A percentile compares a stretch with the other conserved stretches of the same genome.
Evolutionary conservation across 441 rosid genomes (phyloP).

Genomic region (Pelargonium fulgidum): DNA sequence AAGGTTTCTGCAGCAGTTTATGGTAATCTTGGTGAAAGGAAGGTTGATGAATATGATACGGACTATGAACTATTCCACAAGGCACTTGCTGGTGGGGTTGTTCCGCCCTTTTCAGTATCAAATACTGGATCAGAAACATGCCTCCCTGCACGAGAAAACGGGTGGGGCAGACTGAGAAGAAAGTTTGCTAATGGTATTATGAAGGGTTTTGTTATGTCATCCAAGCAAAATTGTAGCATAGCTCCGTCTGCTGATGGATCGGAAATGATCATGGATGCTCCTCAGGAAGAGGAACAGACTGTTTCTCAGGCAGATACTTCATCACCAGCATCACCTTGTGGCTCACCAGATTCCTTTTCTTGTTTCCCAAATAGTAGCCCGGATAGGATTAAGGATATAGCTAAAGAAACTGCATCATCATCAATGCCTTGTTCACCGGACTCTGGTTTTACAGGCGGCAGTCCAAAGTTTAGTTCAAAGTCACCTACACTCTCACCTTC

Average conservation of each 20-base stretch:
- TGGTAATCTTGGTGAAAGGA: constrained; percentile 30
- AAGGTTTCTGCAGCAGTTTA: constrained; percentile 11
- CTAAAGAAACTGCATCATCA: neutral
- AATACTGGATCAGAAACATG: constrained; percentile 47
- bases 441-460: constrained; percentile 25
- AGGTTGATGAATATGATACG: constrained; percentile 45
- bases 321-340: constrained; percentile 29
- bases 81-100: constrained; percentile 64
- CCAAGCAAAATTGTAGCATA: constrained; percentile 25
- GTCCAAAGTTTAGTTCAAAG: constrained; percentile 42
- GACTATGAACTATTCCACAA: constrained; percentile 61
- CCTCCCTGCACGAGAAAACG: constrained; percentile 62
- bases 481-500: constrained; percentile 67
- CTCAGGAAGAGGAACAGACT: constrained; percentile 24
- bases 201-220: constrained; percentile 46
- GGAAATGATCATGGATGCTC: constrained; percentile 24
- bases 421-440: constrained; percentile 11
- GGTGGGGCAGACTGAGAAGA: constrained; percentile 50
- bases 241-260: constrained; percentile 21
- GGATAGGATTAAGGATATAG: neutral
- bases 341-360: constrained; percentile 39
- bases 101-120: constrained; percentile 51
- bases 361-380: constrained; percentile 5
- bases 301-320: constrained; percentile 22
- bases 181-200: constrained; percentile 44